Evolutionary conservation across 345 rosid genomes (phyloP).

Genomic region (Eucalyptus cloeziana): DNA sequence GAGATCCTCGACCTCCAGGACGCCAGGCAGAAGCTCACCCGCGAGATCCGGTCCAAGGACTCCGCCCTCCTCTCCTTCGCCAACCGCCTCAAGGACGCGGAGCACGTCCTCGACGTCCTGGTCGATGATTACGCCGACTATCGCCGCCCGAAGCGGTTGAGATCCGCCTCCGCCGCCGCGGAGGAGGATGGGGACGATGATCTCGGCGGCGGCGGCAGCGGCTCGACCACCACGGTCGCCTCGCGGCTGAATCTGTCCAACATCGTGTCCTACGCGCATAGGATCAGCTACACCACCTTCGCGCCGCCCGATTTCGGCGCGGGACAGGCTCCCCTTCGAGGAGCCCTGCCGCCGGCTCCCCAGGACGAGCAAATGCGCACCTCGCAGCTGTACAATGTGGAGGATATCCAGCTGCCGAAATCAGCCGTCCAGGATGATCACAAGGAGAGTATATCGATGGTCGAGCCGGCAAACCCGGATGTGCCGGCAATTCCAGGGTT

Average conservation of each 20-base stretch:
- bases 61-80: slow-evolving; percentile 56
- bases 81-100: slow-evolving; percentile 66
- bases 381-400: slow-evolving; percentile 73
- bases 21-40: slow-evolving; percentile 43
- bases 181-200: slow-evolving; percentile 13
- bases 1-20: slow-evolving; percentile 96
- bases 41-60: slow-evolving; percentile 54
- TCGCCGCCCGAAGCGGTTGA: slow-evolving; percentile 51
- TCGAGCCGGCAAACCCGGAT: background rate
- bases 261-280: slow-evolving; percentile 73
- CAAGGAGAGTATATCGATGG: background rate
- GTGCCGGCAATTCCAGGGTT: slow-evolving; percentile 45
- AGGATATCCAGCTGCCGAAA: slow-evolving; percentile 29
- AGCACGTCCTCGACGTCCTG: slow-evolving; percentile 69
- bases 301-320: slow-evolving; percentile 94
- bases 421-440: slow-evolving; percentile 2
- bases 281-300: slow-evolving; percentile 87
- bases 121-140: slow-evolving; percentile 82
- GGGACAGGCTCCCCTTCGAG: slow-evolving; percentile 84
- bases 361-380: slow-evolving; percentile 97
- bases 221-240: slow-evolving; percentile 60
- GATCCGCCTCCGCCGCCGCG: slow-evolving; percentile 4
- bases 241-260: slow-evolving; percentile 68
- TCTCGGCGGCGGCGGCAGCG: background rate
- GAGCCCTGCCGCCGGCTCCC: slow-evolving; percentile 93